These are phyloP conservation scores for Penicillium longicatenatum DNA, from an alignment of 495 filamentous ascomycete species.

Conservation along the genomic window DNA sequence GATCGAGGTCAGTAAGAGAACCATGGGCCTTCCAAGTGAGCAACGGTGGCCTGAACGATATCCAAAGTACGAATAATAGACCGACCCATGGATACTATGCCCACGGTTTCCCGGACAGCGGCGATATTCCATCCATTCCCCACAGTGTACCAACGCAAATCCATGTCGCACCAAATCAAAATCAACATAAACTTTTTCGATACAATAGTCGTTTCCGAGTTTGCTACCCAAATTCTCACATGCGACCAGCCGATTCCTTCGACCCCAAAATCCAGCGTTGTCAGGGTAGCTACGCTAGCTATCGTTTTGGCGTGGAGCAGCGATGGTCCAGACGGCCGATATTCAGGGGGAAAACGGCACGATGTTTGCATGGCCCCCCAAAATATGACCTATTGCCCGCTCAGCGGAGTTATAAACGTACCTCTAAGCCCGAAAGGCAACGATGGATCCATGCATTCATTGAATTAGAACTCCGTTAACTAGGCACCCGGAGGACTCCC, in stretches of 20 bases:
- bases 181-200: slow-evolving; percentile 1
- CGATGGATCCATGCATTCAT: neutral
- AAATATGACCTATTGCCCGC: neutral
- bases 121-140: neutral
- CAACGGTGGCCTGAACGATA: neutral
- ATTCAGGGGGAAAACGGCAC: neutral
- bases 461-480: neutral
- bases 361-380: neutral
- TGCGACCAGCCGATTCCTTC: neutral
- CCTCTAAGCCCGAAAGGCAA: neutral
- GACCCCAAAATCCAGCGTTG: slow-evolving; percentile 5
- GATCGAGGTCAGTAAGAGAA: neutral
- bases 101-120: neutral
- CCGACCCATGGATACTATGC: too few relatives aligned
- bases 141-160: neutral
- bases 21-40: neutral
- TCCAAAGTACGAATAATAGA: too few relatives aligned
- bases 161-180: neutral
- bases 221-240: neutral
- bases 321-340: neutral
- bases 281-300: slow-evolving; percentile 11
- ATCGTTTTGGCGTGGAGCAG: slow-evolving; percentile 3
- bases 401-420: neutral
- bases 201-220: slow-evolving; percentile 5
- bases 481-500: neutral